These are phyloP conservation scores for Neofusicoccum umdonicola DNA, from an alignment of 2,329 filamentous ascomycete species.

Conservation along the genomic window DNA sequence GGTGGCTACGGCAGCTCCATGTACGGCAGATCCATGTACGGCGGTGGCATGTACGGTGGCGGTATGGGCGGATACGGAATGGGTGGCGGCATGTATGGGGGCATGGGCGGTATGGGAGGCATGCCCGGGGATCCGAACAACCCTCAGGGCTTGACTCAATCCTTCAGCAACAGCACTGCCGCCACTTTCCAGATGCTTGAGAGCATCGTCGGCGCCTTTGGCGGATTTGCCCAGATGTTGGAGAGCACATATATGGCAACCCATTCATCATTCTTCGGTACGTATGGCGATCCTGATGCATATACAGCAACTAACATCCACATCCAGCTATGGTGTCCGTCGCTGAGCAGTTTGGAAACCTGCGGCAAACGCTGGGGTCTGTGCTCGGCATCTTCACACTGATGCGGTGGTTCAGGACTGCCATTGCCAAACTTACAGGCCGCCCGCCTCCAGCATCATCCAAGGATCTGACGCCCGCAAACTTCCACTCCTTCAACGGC, in stretches of 20 bases:
- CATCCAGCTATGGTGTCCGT: constrained; percentile 89
- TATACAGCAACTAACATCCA: constrained; percentile 22
- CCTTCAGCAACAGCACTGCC: constrained; percentile 91
- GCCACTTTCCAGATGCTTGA: constrained; percentile 98
- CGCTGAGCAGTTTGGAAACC: constrained; percentile 91
- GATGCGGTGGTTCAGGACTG: constrained; percentile 88
- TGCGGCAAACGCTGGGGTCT: constrained; percentile 89
- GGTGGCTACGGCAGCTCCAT: constrained; percentile 45
- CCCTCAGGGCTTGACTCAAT: constrained; percentile 89
- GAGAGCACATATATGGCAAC: constrained; percentile 99
- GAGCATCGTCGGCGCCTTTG: constrained; percentile 93
- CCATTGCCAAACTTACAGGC: constrained; percentile 89
- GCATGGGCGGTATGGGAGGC: constrained; percentile 39
- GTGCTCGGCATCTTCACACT: constrained; percentile 93
- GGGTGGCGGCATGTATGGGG: constrained; percentile 20
- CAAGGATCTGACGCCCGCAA: constrained; percentile 80
- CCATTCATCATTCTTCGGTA: constrained; percentile 97
- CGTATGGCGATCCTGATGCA: constrained; percentile 28
- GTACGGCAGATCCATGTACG: constrained; percentile 42
- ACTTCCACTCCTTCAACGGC: constrained; percentile 86
- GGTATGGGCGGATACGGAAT: constrained; percentile 37
- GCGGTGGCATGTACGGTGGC: constrained; percentile 39
- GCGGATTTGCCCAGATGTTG: constrained; percentile 97
- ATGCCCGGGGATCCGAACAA: constrained; percentile 69
- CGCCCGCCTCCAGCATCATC: constrained; percentile 86